A percentile compares a stretch with the other conserved stretches of the same genome.
Evolutionary conservation across 495 filamentous ascomycete species (phyloP).

Genomic region (Daldinia concentrica): DNA sequence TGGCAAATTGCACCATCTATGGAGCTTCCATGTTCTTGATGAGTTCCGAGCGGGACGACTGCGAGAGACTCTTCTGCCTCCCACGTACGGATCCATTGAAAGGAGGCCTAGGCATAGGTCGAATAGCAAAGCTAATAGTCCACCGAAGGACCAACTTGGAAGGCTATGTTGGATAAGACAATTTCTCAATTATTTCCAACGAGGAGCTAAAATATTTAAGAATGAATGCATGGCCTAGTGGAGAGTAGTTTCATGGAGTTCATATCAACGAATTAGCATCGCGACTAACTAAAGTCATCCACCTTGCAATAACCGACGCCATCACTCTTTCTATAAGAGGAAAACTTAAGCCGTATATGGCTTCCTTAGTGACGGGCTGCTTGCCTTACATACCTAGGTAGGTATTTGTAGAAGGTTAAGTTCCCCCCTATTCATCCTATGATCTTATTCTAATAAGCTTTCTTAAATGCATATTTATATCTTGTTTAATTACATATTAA

Average conservation of each 20-base stretch:
- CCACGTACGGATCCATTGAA: slow-evolving; percentile 35
- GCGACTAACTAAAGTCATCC: neutral
- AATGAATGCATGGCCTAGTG: neutral
- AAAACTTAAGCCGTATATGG: neutral
- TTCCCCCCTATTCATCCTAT: neutral
- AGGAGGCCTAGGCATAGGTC: neutral
- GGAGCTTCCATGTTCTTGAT: neutral
- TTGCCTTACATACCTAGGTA: neutral
- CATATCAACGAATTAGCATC: neutral
- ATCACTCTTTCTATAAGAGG: neutral
- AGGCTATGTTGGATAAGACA: neutral
- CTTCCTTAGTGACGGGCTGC: neutral
- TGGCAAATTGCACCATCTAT: neutral
- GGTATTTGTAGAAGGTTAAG: neutral
- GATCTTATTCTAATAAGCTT: neutral
- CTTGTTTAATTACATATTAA: neutral
- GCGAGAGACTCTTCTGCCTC: slow-evolving; percentile 27
- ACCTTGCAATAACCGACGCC: neutral
- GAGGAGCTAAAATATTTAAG: neutral
- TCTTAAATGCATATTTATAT: neutral
- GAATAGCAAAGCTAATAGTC: neutral
- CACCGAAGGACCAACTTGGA: neutral
- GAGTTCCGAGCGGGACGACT: neutral
- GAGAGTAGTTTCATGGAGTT: neutral
- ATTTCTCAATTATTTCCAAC: neutral